phyloP scores from a whole-genome alignment of 768 basidiomycete species.

The Holtermanniella nyarrowii region DNA sequence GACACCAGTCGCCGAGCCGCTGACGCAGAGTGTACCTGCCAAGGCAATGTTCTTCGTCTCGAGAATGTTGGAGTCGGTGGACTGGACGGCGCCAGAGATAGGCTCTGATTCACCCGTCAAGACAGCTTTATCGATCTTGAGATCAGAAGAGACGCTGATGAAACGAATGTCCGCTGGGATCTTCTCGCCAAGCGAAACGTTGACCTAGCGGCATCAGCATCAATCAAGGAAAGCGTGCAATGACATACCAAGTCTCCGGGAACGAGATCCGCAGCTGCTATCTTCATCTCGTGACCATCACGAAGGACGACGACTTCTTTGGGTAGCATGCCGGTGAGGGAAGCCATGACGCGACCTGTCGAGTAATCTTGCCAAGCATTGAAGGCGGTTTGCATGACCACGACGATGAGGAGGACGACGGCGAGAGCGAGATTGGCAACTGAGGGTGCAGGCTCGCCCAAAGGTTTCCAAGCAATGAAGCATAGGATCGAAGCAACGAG shows the following conservation, averaged over 20 bases:
- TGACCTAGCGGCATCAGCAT: slow-evolving; percentile 3
- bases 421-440: slow-evolving; percentile 55
- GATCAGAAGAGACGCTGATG: slow-evolving; percentile 49
- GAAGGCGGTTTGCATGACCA: slow-evolving; percentile 28
- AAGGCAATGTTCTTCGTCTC: slow-evolving; percentile 53
- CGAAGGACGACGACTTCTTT: slow-evolving; percentile 36
- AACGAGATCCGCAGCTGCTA: slow-evolving; percentile 34
- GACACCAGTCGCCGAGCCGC: slow-evolving; percentile 24
- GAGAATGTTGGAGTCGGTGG: slow-evolving; percentile 47
- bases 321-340: slow-evolving; percentile 45
- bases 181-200: slow-evolving; percentile 23
- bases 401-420: slow-evolving; percentile 48
- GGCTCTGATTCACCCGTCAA: slow-evolving; percentile 49
- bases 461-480: slow-evolving; percentile 53
- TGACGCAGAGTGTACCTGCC: slow-evolving; percentile 41
- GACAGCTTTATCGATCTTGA: slow-evolving; percentile 55
- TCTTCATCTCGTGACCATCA: slow-evolving; percentile 22
- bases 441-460: slow-evolving; percentile 50
- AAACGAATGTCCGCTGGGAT: slow-evolving; percentile 43
- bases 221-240: too few relatives aligned
- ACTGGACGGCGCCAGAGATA: slow-evolving; percentile 40
- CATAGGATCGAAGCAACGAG: slow-evolving; percentile 51
- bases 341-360: slow-evolving; percentile 53
- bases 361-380: slow-evolving; percentile 51
- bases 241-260: slow-evolving; percentile 33